Conservation (phyloP, 768 basidiomycete species). For the Coprinopsis marcescibilis region DNA sequence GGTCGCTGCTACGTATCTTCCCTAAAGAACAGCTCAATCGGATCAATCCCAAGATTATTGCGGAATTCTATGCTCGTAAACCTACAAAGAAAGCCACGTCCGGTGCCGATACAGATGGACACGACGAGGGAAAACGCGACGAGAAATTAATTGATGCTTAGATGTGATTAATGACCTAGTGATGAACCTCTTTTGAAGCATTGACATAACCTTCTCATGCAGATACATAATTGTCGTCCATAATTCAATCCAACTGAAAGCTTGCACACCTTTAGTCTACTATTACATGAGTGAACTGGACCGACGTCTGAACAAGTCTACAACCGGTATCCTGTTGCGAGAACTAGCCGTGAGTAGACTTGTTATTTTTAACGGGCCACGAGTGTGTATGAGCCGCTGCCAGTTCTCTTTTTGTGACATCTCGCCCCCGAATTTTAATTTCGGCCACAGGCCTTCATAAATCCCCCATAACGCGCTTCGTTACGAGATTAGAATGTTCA, state of each 20-base stretch:
- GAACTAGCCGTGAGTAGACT: background rate
- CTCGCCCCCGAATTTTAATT: slow-evolving; percentile 4
- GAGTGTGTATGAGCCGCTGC: background rate
- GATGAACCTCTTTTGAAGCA: background rate
- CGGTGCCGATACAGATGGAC: slow-evolving; percentile 42
- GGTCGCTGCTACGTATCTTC: slow-evolving; percentile 96
- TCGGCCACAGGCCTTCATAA: background rate
- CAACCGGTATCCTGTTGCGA: too few species aligned
- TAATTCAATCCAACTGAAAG: background rate
- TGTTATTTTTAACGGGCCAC: background rate
- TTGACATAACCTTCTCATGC: slow-evolving; percentile 9
- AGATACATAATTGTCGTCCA: background rate
- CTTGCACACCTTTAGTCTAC: too few species aligned
- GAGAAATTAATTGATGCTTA: slow-evolving; percentile 55
- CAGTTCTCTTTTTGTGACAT: slow-evolving; percentile 1
- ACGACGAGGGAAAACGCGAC: slow-evolving; percentile 23
- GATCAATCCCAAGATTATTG: slow-evolving; percentile 94
- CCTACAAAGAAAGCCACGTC: slow-evolving; percentile 53
- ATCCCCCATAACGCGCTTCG: background rate
- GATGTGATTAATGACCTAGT: slow-evolving; percentile 14
- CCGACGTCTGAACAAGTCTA: too few species aligned
- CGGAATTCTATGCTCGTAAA: slow-evolving; percentile 90
- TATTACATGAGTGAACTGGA: too few species aligned
- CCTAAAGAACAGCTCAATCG: slow-evolving; percentile 98
- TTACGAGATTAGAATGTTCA: background rate